These are phyloP conservation scores for Zymoseptoria tritici DNA, from an alignment of 2,329 filamentous ascomycete genomes.

Conservation along the genomic window DNA sequence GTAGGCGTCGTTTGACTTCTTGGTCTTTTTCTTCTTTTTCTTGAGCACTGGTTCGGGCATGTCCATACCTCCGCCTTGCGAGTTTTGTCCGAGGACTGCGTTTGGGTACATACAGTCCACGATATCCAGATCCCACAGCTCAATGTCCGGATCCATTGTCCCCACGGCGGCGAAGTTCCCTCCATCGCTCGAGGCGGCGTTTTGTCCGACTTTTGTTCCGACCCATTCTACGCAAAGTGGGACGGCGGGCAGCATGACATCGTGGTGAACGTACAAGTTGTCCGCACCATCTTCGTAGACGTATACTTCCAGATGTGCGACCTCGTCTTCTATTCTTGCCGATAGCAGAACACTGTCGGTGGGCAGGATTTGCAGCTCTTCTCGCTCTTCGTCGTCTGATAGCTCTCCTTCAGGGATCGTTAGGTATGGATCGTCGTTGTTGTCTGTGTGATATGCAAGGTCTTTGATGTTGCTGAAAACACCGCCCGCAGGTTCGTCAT, in stretches of 20 bases:
- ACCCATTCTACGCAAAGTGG: slow-evolving; percentile 95
- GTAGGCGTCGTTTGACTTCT: slow-evolving; percentile 82
- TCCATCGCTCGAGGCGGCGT: slow-evolving; percentile 48
- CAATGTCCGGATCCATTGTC: slow-evolving; percentile 97
- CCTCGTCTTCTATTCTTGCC: slow-evolving; percentile 91
- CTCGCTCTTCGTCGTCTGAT: slow-evolving; percentile 72
- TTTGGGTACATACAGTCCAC: slow-evolving; percentile 98
- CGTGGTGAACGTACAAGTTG: slow-evolving; percentile 98
- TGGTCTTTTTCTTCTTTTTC: slow-evolving; percentile 85
- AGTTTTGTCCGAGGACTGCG: slow-evolving; percentile 75
- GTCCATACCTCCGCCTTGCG: slow-evolving; percentile 14
- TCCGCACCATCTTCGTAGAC: slow-evolving; percentile 93
- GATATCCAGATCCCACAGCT: slow-evolving; percentile 94
- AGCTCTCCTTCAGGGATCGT: slow-evolving; percentile 67
- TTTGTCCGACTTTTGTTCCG: slow-evolving; percentile 77
- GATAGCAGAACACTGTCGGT: slow-evolving; percentile 90
- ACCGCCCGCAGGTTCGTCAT: slow-evolving; percentile 50
- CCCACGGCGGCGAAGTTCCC: slow-evolving; percentile 94
- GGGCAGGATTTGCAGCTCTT: slow-evolving; percentile 86
- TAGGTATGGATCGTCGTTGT: slow-evolving; percentile 94
- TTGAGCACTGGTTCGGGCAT: slow-evolving; percentile 46
- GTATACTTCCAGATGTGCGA: slow-evolving; percentile 93
- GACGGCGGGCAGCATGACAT: slow-evolving; percentile 97
- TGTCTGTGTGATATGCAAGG: slow-evolving; percentile 85
- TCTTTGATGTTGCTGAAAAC: slow-evolving; percentile 97